These are phyloP conservation scores for Verticillium alfalfae DNA, from an alignment of 2,329 filamentous ascomycete genomes.

Conservation along the genomic window DNA sequence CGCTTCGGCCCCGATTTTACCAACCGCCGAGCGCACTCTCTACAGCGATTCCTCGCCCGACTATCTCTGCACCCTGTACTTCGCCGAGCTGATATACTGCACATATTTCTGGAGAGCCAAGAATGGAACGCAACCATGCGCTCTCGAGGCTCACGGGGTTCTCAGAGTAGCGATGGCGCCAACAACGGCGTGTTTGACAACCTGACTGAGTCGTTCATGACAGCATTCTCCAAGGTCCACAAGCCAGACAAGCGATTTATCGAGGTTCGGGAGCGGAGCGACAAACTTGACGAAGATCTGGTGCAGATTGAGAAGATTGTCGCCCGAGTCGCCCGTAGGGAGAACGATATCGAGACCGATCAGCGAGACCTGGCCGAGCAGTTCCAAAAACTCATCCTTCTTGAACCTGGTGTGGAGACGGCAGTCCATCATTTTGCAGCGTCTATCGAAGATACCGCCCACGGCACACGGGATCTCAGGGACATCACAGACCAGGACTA, in stretches of 20 bases:
- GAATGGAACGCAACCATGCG: slow-evolving; percentile 99
- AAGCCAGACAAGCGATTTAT: slow-evolving; percentile 92
- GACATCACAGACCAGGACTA: slow-evolving; percentile 96
- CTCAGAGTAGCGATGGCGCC: slow-evolving; percentile 40
- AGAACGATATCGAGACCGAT: slow-evolving; percentile 82
- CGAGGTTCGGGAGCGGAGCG: slow-evolving; percentile 85
- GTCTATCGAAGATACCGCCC: slow-evolving; percentile 76
- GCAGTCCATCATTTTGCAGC: slow-evolving; percentile 82
- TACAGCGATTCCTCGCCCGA: slow-evolving; percentile 85
- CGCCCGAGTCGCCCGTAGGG: slow-evolving; percentile 78
- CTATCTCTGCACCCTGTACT: slow-evolving; percentile 84
- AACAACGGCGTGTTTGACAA: slow-evolving; percentile 81
- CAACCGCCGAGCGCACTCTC: slow-evolving; percentile 76
- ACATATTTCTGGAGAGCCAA: slow-evolving; percentile 83
- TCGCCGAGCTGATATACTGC: slow-evolving; percentile 73
- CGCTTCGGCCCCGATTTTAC: slow-evolving; percentile 94
- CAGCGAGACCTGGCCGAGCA: slow-evolving; percentile 87
- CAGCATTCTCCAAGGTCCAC: slow-evolving; percentile 94
- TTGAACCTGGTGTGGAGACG: slow-evolving; percentile 82
- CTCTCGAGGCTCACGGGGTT: slow-evolving; percentile 62
- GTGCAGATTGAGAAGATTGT: slow-evolving; percentile 95
- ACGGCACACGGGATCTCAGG: slow-evolving; percentile 73
- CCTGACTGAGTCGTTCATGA: slow-evolving; percentile 93
- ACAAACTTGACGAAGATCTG: slow-evolving; percentile 92
- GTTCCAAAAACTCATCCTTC: slow-evolving; percentile 84